These are phyloP conservation scores for Pyracantha coccinea DNA, from an alignment of 331 rosid genomes.

Conservation along the genomic window DNA sequence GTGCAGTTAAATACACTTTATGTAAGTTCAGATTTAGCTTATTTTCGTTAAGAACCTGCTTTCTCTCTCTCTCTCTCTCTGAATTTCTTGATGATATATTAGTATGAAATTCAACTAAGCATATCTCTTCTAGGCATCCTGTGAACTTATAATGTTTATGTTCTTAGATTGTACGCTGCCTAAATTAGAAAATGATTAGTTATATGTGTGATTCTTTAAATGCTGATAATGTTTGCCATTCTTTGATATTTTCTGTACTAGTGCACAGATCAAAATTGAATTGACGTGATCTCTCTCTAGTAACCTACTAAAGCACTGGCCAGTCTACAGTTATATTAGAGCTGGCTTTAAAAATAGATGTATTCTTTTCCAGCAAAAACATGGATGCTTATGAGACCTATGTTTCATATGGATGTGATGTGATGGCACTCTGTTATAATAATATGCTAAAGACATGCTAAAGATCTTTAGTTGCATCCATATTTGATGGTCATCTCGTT, in stretches of 20 bases:
- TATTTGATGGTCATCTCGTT: neutral
- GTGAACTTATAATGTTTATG: neutral
- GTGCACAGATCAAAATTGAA: neutral
- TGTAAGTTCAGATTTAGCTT: conserved; percentile 52
- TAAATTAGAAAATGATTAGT: neutral
- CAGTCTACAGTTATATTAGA: neutral
- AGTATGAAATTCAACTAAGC: neutral
- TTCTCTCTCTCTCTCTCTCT: neutral
- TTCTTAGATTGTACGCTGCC: neutral
- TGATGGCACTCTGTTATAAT: neutral
- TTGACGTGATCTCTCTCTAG: neutral
- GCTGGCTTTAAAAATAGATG: neutral
- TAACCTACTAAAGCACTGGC: neutral
- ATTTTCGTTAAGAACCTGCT: neutral
- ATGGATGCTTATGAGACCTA: neutral
- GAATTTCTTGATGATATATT: neutral
- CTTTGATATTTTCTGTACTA: neutral
- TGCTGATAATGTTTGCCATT: neutral
- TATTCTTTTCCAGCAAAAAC: neutral
- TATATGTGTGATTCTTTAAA: neutral
- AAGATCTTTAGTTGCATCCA: neutral
- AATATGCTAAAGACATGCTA: neutral
- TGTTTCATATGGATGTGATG: neutral
- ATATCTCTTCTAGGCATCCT: neutral
- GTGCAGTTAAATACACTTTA: conserved; percentile 85